Percentiles rank a stretch among this genome's conserved stretches.
These are phyloP conservation scores for Fulvia fulva DNA, from an alignment of 2,329 filamentous ascomycete genomes.

Conservation along the genomic window DNA sequence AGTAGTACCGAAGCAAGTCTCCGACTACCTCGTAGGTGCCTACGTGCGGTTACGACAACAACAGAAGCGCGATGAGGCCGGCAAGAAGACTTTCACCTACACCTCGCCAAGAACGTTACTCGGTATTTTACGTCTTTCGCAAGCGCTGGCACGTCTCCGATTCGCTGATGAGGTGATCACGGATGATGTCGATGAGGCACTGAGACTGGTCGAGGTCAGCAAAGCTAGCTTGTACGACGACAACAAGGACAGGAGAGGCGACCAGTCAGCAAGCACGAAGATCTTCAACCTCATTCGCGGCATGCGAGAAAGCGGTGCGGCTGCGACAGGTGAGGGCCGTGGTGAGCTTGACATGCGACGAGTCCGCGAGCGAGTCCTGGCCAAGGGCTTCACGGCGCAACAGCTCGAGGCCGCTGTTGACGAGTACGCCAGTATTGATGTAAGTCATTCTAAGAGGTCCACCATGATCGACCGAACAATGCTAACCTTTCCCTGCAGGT, in stretches of 20 bases:
- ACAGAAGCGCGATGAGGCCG: slow-evolving; percentile 85
- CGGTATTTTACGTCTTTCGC: slow-evolving; percentile 85
- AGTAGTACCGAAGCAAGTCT: slow-evolving; percentile 75
- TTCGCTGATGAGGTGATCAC: slow-evolving; percentile 81
- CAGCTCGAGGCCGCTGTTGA: slow-evolving; percentile 83
- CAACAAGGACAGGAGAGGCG: slow-evolving; percentile 54
- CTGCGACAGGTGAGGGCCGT: slow-evolving; percentile 69
- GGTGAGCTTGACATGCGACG: slow-evolving; percentile 81
- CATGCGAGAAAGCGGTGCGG: slow-evolving; percentile 79
- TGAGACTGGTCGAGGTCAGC: slow-evolving; percentile 85
- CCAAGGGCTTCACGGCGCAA: slow-evolving; percentile 94
- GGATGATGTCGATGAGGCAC: slow-evolving; percentile 92
- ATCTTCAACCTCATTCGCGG: slow-evolving; percentile 93
- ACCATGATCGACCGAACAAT: neutral
- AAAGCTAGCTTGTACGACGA: slow-evolving; percentile 86
- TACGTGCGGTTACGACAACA: slow-evolving; percentile 93
- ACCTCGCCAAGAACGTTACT: slow-evolving; percentile 91
- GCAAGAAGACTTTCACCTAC: slow-evolving; percentile 88
- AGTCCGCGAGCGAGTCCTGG: slow-evolving; percentile 85
- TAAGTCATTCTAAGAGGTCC: slow-evolving; percentile 56
- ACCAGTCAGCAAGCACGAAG: slow-evolving; percentile 76
- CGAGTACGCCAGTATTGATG: slow-evolving; percentile 83
- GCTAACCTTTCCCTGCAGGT: slow-evolving; percentile 41
- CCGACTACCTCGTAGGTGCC: slow-evolving; percentile 94
- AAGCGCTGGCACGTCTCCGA: slow-evolving; percentile 85